These are phyloP conservation scores for Stenogyne calaminthoides DNA, from an alignment of 305 asterid genomes.

Conservation along the genomic window DNA sequence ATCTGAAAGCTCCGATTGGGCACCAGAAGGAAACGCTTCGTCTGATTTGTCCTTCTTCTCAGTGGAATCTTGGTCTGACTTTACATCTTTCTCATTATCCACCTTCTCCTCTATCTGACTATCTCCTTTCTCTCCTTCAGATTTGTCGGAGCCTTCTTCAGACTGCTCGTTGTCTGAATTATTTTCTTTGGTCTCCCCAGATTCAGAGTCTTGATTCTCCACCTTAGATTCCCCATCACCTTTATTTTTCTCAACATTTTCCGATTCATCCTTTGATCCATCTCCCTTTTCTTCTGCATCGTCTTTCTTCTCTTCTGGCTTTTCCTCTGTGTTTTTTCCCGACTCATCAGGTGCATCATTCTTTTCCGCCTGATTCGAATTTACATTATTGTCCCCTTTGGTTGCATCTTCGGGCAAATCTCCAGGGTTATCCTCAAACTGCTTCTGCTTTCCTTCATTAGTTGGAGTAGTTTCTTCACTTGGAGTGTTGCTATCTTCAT, in stretches of 20 bases:
- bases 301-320: conserved; percentile 39
- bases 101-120: conserved; percentile 41
- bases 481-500: conserved; percentile 33
- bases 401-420: conserved; percentile 91
- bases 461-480: conserved; percentile 35
- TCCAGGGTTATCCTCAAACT: conserved; percentile 82
- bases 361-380: conserved; percentile 44
- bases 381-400: conserved; percentile 56
- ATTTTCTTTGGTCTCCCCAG: conserved; percentile 40
- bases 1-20: conserved; percentile 72
- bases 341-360: conserved; percentile 45
- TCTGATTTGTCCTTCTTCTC: conserved; percentile 48
- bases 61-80: conserved; percentile 32
- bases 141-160: conserved; percentile 36
- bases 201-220: conserved; percentile 41
- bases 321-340: conserved; percentile 37
- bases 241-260: conserved; percentile 40
- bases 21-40: conserved; percentile 81
- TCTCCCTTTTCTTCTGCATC: conserved; percentile 42
- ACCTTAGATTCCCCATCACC: conserved; percentile 39
- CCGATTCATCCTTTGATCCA: conserved; percentile 36
- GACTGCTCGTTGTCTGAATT: conserved; percentile 39
- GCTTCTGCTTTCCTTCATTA: conserved; percentile 63
- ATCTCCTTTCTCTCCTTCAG: conserved; percentile 45
- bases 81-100: conserved; percentile 41